Base-by-base conservation (phyloP, 176 grass and related monocot genomes). In the Leersia perrieri region DNA sequence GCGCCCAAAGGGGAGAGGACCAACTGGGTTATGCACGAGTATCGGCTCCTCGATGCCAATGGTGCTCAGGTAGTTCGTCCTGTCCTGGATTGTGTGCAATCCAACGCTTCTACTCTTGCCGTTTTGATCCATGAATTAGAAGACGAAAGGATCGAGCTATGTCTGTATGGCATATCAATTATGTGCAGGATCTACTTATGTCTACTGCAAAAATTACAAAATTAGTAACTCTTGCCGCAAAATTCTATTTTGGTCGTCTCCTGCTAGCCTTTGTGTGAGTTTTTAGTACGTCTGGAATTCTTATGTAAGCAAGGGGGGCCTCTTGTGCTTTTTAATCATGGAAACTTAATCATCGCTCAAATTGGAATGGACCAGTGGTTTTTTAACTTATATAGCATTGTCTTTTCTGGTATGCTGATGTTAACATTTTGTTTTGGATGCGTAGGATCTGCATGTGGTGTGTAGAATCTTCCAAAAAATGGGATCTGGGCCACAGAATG, bases 11-110 rank as follows among this genome's bases (percentile, higher is more conserved):
- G 96, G 6, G 78, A 85, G 29, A 84, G 96, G 73, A 91, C 90
- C 31, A 95, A 95, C 87, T 98, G 95, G 95, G 92, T 94, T 77
- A 98, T 98, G 95, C 95, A 98, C 70, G 95, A 98, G 81, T 98
- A 98, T 63, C 81, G 95, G 32, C 88, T 94, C 27, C 66, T 84
- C 66, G 89, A 87, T 20, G 73, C 65, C 5, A 80, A 91, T 45
- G 83, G 85, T 0, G 49, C 73, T 0, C 83, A 90, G 91, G 91
- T 87, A 57, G n/a, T n/a, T n/a, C n/a, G n/a, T n/a, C n/a, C n/a
- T n/a, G n/a, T n/a, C n/a, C n/a, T n/a, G n/a, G n/a, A n/a, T n/a
- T n/a, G n/a, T 81, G 33, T 33, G 3, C 33, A 31, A 22, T 77
- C 32, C 25, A 22, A 44, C 41, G 41, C 20, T 61, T 29, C 15